Evolutionary conservation across 305 asterid species (phyloP).

Genomic region (Solanum chacoense): DNA sequence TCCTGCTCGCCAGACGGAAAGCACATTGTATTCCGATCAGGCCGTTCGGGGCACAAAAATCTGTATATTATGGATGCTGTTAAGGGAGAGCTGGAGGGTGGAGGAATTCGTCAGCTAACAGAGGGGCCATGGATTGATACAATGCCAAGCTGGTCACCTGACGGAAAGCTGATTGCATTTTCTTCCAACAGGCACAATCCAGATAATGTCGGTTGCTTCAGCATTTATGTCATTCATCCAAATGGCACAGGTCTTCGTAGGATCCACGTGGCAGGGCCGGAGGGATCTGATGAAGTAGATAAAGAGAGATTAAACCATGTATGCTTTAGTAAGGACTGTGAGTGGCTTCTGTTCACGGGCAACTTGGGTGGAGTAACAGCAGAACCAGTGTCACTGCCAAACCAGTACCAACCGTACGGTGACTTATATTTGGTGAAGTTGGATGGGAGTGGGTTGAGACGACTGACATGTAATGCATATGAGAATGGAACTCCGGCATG

Average conservation of each 20-base stretch:
- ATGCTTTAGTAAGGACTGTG: conserved; percentile 62
- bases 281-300: conserved; percentile 21
- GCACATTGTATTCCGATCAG: conserved; percentile 60
- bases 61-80: conserved; percentile 52
- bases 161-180: conserved; percentile 66
- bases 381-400: conserved; percentile 69
- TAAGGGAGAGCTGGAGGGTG: conserved; percentile 50
- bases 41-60: conserved; percentile 75
- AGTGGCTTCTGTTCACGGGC: conserved; percentile 63
- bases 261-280: conserved; percentile 33
- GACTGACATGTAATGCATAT: conserved; percentile 64
- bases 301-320: conserved; percentile 74
- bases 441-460: conserved; percentile 66
- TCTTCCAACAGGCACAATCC: conserved; percentile 70
- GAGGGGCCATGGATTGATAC: conserved; percentile 83
- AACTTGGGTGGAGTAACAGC: conserved; percentile 67
- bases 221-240: conserved; percentile 39
- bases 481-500: conserved; percentile 78
- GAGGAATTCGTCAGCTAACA: conserved; percentile 44
- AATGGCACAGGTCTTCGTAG: conserved; percentile 45
- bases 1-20: conserved; percentile 77
- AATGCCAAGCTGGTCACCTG: conserved; percentile 91
- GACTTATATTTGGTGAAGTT: conserved; percentile 51
- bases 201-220: conserved; percentile 26
- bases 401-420: conserved; percentile 85